Conservation (phyloP, 371 early-diverging fungal genomes). For the Saksenaea vasiformis region DNA sequence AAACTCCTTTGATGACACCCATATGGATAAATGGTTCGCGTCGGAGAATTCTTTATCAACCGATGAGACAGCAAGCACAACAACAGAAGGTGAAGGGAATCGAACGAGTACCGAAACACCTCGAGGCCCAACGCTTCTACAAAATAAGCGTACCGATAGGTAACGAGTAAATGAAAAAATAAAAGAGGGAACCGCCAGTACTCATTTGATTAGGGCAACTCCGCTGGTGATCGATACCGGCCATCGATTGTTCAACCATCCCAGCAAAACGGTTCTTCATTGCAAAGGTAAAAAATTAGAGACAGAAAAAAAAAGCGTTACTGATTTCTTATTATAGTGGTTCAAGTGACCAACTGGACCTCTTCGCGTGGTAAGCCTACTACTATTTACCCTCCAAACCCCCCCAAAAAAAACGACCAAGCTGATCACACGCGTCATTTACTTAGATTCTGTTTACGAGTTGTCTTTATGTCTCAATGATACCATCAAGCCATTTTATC, state of each 20-base stretch:
- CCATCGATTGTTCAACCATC: background rate
- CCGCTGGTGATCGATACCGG: background rate
- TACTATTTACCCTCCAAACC: background rate
- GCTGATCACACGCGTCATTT: no score
- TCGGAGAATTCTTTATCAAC: background rate
- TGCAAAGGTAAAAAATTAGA: background rate
- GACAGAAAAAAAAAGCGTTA: background rate
- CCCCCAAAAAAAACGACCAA: no score
- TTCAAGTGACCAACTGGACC: slow-evolving; percentile 17
- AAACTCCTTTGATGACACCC: slow-evolving; percentile 2
- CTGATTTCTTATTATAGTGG: slow-evolving; percentile 4
- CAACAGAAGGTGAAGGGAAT: background rate
- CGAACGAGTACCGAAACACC: background rate
- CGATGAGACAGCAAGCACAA: background rate
- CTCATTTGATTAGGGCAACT: background rate
- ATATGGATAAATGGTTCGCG: background rate
- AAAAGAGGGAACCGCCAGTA: background rate
- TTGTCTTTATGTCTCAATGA: slow-evolving; percentile 8
- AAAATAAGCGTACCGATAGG: background rate
- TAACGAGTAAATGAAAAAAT: background rate
- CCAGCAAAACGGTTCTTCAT: background rate
- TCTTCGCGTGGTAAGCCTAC: slow-evolving; percentile 15
- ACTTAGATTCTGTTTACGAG: slow-evolving; percentile 12
- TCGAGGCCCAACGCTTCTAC: background rate
- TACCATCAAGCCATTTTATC: background rate